Percentiles rank a stretch among this genome's conserved stretches.
Evolutionary conservation across 495 filamentous ascomycete genomes (phyloP).

Genomic region (Cudoniella acicularis): DNA sequence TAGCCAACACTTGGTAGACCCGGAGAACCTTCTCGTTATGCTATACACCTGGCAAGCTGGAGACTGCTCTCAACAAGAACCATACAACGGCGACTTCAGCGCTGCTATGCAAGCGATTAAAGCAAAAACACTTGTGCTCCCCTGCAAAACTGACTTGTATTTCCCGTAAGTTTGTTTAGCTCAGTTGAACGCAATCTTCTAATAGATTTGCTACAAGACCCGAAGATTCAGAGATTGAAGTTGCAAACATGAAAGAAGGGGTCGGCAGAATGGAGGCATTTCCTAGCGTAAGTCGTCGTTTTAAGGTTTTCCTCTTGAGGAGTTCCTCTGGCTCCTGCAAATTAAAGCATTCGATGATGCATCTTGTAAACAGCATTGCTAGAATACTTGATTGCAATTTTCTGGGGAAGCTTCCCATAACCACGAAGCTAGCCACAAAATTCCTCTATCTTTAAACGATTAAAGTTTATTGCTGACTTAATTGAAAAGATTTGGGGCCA

Average conservation of each 20-base stretch:
- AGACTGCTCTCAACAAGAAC: constrained; percentile 59
- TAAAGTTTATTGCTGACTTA: not conserved
- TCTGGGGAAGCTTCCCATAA: too few relatives aligned
- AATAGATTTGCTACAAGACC: constrained; percentile 38
- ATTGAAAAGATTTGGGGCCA: constrained; percentile 57
- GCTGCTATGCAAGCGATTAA: constrained; percentile 64
- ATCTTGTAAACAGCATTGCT: too few relatives aligned
- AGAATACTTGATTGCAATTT: too few relatives aligned
- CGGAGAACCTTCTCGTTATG: constrained; percentile 65
- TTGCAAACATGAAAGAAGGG: constrained; percentile 57
- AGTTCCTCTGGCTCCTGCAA: not conserved
- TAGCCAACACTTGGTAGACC: constrained; percentile 41
- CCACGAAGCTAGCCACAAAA: too few relatives aligned
- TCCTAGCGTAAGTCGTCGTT: constrained; percentile 39
- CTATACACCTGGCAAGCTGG: constrained; percentile 71
- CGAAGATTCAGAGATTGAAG: constrained; percentile 67
- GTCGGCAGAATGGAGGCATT: constrained; percentile 54
- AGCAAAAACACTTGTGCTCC: constrained; percentile 62
- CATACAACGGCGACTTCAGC: constrained; percentile 61
- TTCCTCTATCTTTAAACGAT: not conserved
- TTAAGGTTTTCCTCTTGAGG: not conserved
- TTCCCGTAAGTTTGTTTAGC: constrained; percentile 53
- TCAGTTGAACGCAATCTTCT: constrained; percentile 6
- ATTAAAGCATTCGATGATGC: too few relatives aligned
- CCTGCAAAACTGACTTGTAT: constrained; percentile 66